phyloP scores from a whole-genome alignment of 2,329 filamentous ascomycete genomes.

The Neonectria coccinea region DNA sequence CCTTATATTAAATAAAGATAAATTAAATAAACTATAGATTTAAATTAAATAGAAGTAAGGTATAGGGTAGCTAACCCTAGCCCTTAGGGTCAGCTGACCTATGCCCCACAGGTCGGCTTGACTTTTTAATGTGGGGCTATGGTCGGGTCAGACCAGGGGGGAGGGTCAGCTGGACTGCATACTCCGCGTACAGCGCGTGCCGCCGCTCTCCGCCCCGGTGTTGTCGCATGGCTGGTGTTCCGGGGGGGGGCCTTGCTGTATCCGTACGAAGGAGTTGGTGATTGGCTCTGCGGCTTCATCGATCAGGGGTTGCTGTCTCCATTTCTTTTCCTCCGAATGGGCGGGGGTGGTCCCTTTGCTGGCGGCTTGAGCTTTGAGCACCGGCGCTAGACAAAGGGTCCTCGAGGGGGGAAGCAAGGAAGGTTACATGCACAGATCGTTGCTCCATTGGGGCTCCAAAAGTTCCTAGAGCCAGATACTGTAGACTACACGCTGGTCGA shows the following conservation, averaged over 20 bases:
- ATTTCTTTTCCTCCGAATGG: not conserved
- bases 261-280: no score
- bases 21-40: no score
- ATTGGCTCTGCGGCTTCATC: not conserved
- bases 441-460: slow-evolving; percentile 23
- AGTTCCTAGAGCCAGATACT: slow-evolving; percentile 7
- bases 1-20: no score
- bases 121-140: no score
- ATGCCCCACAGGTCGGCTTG: no score
- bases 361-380: not conserved
- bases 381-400: slow-evolving; percentile 16
- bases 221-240: not conserved
- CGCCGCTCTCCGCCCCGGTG: slow-evolving; percentile 4
- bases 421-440: slow-evolving; percentile 14
- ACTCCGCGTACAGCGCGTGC: no score
- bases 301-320: not conserved
- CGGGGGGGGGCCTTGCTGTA: no score
- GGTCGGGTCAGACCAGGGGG: no score
- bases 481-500: not conserved
- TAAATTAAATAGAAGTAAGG: no score
- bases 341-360: not conserved
- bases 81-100: no score
- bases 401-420: not conserved
- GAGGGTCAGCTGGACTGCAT: no score
- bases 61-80: no score